Evolutionary conservation across 1,284 basidiomycete species (phyloP), one percentile per base, ranked within the genome.

Genomic region (Puccinia brachypodii): DNA sequence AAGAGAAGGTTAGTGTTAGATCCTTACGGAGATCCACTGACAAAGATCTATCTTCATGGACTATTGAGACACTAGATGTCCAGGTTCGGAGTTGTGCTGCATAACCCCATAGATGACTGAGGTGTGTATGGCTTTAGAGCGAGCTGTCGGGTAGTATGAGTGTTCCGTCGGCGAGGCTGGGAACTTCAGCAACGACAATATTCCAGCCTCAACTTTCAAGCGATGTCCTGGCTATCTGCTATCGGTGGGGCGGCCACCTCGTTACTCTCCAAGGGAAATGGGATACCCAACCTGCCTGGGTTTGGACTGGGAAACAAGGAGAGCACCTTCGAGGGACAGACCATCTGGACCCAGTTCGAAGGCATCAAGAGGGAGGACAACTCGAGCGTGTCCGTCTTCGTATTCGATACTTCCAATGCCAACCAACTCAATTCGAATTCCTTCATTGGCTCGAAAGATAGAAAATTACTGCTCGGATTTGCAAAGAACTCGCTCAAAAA

Each of bases 401-500:
- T 94, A 85, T 98, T 47, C 36, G 71, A 81, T 44, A 25, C 60
- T 4, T 16, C 53, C 42, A 71, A 81, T 38, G 6, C 47, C 3
- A 47, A 50, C 69, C 69, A 72, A 42, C 69, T 53, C 44, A 72
- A 72, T 22, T 94, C 84, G 92, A 79, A 79, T 53, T 40, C 68
- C 56, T 79, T 79, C 53, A 33, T 79, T 22, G 68, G 68, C 14
- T 95, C 85, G 89, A 92, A 64, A 87, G 72, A 75, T 88, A 90
- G 89, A 84, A 90, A 69, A 68, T n/a, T 76, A 3, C 38, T 75
- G 2, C 88, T 93, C 72, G 91, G 92, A 1, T 89, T 99, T 28
- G 96, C 96, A 2, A 92, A 92, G 86, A 99, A 99, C 87, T 91
- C 95, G 0, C 88, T 98, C 47, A 91, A 93, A 83, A 98, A 96